These are phyloP conservation scores for Carnegiea gigantea DNA, from an alignment of 179 eudicot species.

Conservation along the genomic window DNA sequence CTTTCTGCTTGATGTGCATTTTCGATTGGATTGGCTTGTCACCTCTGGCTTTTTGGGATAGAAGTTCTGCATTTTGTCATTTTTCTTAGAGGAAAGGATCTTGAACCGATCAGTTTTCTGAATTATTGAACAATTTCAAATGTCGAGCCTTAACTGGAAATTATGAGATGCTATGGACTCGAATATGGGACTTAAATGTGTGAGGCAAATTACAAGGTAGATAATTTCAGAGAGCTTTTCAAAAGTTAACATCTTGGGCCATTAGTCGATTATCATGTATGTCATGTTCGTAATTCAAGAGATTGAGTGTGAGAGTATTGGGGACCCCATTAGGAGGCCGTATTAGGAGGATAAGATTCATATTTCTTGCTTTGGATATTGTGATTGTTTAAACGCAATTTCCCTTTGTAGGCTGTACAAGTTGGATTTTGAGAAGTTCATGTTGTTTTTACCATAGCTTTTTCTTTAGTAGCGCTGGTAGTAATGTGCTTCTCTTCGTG, in stretches of 20 bases:
- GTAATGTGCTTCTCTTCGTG: not conserved
- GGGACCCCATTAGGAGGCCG: not conserved
- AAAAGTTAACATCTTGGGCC: not conserved
- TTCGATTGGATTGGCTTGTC: not conserved
- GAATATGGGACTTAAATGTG: not conserved
- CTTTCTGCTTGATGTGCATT: not conserved
- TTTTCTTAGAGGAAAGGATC: not conserved
- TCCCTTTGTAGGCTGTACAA: not conserved
- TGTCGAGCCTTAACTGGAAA: not conserved
- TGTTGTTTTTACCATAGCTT: not conserved
- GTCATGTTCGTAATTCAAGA: not conserved
- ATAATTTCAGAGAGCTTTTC: not conserved
- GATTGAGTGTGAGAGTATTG: not conserved
- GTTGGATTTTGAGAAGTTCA: not conserved
- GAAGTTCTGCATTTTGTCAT: not conserved
- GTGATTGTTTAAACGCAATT: not conserved
- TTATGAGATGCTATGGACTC: not conserved
- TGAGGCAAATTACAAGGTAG: not conserved
- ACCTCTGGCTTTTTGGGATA: not conserved
- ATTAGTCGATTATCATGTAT: not conserved
- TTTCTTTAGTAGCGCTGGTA: not conserved
- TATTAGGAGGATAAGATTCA: not conserved
- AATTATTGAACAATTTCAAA: not conserved
- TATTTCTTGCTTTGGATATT: constrained; percentile 4
- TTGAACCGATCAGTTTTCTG: not conserved